phyloP scores from a whole-genome alignment of 164 flowering plant species.

The Pachysandra terminalis region DNA sequence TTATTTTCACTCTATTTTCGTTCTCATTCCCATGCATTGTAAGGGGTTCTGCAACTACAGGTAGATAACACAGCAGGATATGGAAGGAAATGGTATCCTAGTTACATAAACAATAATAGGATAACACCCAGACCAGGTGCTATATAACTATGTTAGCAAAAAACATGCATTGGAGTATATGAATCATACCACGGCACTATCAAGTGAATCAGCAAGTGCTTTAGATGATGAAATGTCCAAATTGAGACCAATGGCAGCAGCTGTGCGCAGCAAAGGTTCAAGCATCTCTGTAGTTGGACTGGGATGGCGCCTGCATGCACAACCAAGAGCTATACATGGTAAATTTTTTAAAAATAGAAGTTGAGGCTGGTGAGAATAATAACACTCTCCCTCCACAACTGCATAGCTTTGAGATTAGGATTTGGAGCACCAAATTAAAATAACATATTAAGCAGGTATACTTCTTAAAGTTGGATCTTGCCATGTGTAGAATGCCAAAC shows the following conservation, averaged over 20 bases:
- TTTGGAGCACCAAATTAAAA: background rate
- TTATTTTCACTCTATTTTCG: no score
- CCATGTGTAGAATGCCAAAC: no score
- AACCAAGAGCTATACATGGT: conserved; percentile 3
- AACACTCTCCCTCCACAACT: background rate
- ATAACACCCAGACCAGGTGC: background rate
- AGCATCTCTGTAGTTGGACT: conserved; percentile 94
- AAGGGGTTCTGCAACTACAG: no score
- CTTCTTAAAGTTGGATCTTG: background rate
- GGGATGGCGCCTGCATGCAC: conserved; percentile 86
- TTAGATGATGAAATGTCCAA: conserved; percentile 94
- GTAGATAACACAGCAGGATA: no score
- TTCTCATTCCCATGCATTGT: no score
- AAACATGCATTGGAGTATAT: background rate
- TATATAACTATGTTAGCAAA: background rate
- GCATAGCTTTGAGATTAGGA: background rate
- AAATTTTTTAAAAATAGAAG: background rate
- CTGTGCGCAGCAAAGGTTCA: conserved; percentile 85
- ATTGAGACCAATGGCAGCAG: conserved; percentile 79
- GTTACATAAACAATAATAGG: background rate
- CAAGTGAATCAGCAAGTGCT: conserved; percentile 97
- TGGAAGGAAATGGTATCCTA: background rate
- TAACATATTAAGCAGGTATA: background rate
- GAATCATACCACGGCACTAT: conserved; percentile 71
- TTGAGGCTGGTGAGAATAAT: background rate